These are phyloP conservation scores for Papiliotrema laurentii DNA, from an alignment of 1,284 basidiomycete species.

Conservation along the genomic window DNA sequence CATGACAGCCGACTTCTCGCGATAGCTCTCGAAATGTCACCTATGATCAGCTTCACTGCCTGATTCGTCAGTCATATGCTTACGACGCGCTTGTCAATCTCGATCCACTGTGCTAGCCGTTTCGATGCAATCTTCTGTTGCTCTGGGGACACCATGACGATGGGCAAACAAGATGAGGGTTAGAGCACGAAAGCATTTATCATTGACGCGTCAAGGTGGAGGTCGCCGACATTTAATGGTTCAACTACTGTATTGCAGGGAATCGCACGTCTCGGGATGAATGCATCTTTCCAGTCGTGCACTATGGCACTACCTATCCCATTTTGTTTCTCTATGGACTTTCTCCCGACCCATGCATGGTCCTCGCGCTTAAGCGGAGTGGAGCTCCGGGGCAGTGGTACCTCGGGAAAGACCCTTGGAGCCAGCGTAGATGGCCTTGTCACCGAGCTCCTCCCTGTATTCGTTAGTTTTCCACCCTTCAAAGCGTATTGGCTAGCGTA, in stretches of 20 bases:
- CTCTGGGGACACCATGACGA: slow-evolving; percentile 9
- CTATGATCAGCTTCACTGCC: slow-evolving; percentile 11
- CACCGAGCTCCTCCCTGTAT: slow-evolving; percentile 67
- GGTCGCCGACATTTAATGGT: not conserved
- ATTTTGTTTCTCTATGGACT: not conserved
- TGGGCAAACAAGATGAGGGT: not conserved
- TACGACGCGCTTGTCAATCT: slow-evolving; percentile 30
- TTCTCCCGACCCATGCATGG: not conserved
- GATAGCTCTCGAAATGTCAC: slow-evolving; percentile 38
- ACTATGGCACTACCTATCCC: too few species aligned
- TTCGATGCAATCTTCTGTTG: slow-evolving; percentile 18
- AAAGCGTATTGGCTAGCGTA: slow-evolving; percentile 49
- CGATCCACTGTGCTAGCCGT: slow-evolving; percentile 29
- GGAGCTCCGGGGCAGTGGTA: slow-evolving; percentile 63
- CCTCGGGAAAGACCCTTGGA: slow-evolving; percentile 76
- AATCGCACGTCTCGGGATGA: not conserved
- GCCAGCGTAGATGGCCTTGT: slow-evolving; percentile 66
- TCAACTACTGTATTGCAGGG: not conserved
- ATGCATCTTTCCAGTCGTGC: slow-evolving; percentile 1
- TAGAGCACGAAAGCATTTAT: not conserved
- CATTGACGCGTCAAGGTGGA: not conserved
- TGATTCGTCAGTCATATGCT: slow-evolving; percentile 1
- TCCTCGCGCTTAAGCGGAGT: slow-evolving; percentile 21
- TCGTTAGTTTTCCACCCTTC: slow-evolving; percentile 2
- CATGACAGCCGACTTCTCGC: slow-evolving; percentile 36